Conservation (phyloP, 1,139 yeast species). For the Yamadazyma diospyri region DNA sequence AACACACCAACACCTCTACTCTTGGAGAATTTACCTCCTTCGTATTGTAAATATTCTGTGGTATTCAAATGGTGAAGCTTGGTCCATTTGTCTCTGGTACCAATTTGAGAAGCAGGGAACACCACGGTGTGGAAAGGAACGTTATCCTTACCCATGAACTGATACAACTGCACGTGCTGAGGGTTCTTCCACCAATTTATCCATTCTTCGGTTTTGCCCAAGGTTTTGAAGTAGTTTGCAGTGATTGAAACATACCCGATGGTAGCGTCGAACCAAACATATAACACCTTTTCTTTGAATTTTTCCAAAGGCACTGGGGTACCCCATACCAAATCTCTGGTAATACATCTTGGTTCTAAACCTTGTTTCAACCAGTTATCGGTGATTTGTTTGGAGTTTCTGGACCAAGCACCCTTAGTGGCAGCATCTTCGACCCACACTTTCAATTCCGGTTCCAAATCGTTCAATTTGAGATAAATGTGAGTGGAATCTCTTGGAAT, state of each 20-base stretch:
- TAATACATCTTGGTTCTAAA: constrained; percentile 88
- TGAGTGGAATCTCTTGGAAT: constrained; percentile 80
- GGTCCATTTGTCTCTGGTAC: constrained; percentile 88
- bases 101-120: constrained; percentile 89
- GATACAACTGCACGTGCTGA: constrained; percentile 77
- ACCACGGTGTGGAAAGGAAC: constrained; percentile 98
- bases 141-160: constrained; percentile 99
- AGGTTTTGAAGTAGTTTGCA: constrained; percentile 75
- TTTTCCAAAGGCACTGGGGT: constrained; percentile 89
- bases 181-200: constrained; percentile 88
- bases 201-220: constrained; percentile 56
- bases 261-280: constrained; percentile 98
- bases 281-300: constrained; percentile 82
- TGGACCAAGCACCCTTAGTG: constrained; percentile 82
- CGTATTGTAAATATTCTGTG: constrained; percentile 95
- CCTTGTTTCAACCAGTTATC: constrained; percentile 94
- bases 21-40: constrained; percentile 96
- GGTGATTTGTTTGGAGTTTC: constrained; percentile 83
- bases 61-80: constrained; percentile 87
- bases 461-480: constrained; percentile 77
- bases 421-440: constrained; percentile 72
- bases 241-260: constrained; percentile 96
- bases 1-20: constrained; percentile 96
- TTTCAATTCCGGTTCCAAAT: constrained; percentile 70
- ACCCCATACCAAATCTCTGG: constrained; percentile 98